phyloP scores from a whole-genome alignment of 1,139 yeast species.

The Geotrichum aggregatum region DNA sequence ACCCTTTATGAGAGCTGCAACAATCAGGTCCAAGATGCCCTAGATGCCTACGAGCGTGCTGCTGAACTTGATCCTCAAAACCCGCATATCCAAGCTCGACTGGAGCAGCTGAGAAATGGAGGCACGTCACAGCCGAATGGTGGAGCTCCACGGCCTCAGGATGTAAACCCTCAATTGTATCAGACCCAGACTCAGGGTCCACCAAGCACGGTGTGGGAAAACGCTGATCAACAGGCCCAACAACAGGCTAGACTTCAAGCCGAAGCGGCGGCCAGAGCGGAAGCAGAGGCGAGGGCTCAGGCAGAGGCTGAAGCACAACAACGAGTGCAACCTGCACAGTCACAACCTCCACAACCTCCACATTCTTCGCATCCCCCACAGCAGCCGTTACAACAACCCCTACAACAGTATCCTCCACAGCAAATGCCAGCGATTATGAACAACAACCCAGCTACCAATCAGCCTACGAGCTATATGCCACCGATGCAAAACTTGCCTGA shows the following conservation, averaged over 20 bases:
- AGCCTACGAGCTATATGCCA: not conserved
- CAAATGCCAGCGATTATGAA: not conserved
- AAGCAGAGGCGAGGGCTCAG: slow-evolving; percentile 5
- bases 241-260: slow-evolving; percentile 24
- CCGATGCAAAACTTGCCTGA: slow-evolving; percentile 2
- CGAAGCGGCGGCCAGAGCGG: slow-evolving; percentile 1
- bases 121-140: slow-evolving; percentile 60
- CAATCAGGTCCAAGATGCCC: slow-evolving; percentile 88
- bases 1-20: slow-evolving; percentile 95
- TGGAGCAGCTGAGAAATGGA: slow-evolving; percentile 64
- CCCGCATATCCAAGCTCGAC: slow-evolving; percentile 87
- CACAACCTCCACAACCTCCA: not conserved
- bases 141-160: slow-evolving; percentile 50
- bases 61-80: slow-evolving; percentile 91
- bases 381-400: not conserved
- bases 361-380: not conserved
- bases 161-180: slow-evolving; percentile 45
- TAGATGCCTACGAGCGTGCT: slow-evolving; percentile 95
- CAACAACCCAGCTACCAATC: not conserved
- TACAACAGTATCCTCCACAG: not conserved
- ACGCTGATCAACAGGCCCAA: slow-evolving; percentile 29
- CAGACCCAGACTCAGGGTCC: slow-evolving; percentile 33
- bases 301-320: slow-evolving; percentile 4
- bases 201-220: slow-evolving; percentile 34
- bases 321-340: not conserved